Evolutionary conservation across 164 flowering plant species (phyloP).

Genomic region (Chloranthus sessilifolius): DNA sequence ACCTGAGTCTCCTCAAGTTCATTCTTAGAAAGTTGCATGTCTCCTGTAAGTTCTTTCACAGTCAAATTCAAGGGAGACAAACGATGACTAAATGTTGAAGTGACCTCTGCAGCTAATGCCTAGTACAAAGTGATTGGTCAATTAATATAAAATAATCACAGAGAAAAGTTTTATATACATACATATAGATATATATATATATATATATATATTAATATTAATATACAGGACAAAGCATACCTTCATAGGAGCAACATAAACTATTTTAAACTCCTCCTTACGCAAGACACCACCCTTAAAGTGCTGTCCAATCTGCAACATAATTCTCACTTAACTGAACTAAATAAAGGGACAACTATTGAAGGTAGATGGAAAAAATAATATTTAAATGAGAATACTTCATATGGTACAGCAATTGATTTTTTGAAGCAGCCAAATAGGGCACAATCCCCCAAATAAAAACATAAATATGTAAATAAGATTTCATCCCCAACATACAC

Average conservation of each 20-base stretch:
- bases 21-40: constrained; percentile 87
- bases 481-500: no score
- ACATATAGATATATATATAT: no score
- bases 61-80: constrained; percentile 79
- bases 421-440: neutral
- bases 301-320: constrained; percentile 82
- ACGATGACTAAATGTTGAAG: constrained; percentile 84
- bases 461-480: neutral
- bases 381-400: constrained; percentile 2
- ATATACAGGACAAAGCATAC: constrained; percentile 35
- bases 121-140: constrained; percentile 13
- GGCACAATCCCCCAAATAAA: neutral
- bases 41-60: constrained; percentile 97
- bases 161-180: neutral
- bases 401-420: no score
- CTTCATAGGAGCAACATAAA: constrained; percentile 99
- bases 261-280: constrained; percentile 89
- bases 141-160: constrained; percentile 8
- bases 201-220: no score
- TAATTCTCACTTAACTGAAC: constrained; percentile 5
- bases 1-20: constrained; percentile 99
- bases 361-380: neutral
- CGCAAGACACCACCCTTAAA: constrained; percentile 91
- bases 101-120: constrained; percentile 99
- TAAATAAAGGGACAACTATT: constrained; percentile 1